phyloP scores from a whole-genome alignment of 2,329 filamentous ascomycete genomes.

The Purpureocillium takamizusanense region DNA sequence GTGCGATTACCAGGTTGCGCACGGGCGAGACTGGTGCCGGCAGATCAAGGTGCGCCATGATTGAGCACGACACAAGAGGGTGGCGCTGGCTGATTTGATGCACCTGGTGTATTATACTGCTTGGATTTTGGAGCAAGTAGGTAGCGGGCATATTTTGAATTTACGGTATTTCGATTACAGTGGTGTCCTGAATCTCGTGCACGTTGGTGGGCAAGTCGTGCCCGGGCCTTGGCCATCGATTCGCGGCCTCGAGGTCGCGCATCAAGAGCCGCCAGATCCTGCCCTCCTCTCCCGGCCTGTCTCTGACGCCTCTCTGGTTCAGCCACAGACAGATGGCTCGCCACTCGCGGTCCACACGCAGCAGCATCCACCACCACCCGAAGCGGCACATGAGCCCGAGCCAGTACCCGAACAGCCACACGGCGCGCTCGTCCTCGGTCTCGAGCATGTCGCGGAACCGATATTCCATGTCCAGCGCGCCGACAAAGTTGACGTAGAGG shows the following conservation, averaged over 20 bases:
- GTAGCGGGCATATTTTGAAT: no score
- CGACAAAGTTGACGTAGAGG: conserved; percentile 12
- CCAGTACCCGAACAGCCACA: conserved; percentile 16
- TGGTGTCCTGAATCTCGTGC: no score
- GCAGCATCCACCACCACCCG: conserved; percentile 13
- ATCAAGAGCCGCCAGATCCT: conserved; percentile 12
- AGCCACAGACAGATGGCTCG: conserved; percentile 10
- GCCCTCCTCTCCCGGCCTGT: conserved; percentile 8
- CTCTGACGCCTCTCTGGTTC: conserved; percentile 4
- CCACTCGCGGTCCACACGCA: conserved; percentile 9
- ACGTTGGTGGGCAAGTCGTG: no score
- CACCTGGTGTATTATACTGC: no score
- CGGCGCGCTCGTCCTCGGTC: conserved; percentile 9
- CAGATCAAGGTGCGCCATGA: conserved; percentile 33
- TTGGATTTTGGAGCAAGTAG: no score
- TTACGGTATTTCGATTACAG: no score
- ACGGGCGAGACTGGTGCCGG: conserved; percentile 67
- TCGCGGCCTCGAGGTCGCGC: conserved; percentile 10
- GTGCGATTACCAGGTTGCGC: conserved; percentile 76
- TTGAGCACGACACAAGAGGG: not conserved
- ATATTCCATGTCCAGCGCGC: conserved; percentile 7
- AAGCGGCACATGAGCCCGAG: conserved; percentile 14
- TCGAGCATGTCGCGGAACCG: conserved; percentile 11
- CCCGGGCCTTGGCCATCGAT: not conserved
- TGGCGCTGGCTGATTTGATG: no score